phyloP scores from a whole-genome alignment of 768 basidiomycete species.

The Podaxis sp. region DNA sequence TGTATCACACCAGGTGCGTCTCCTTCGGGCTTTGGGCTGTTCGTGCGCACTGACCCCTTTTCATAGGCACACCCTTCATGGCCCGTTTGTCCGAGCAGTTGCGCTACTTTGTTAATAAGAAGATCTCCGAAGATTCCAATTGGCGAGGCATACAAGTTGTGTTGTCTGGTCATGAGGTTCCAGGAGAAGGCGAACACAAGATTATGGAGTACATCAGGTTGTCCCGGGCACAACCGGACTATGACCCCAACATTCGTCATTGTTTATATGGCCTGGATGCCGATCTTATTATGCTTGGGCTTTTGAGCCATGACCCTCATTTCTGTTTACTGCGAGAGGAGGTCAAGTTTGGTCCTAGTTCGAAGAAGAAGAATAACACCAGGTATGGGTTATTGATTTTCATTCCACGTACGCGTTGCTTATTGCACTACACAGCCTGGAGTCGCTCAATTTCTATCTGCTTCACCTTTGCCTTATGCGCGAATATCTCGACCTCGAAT shows the following conservation, averaged over 20 bases:
- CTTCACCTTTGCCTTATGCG: slow-evolving; percentile 93
- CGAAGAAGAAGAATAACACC: slow-evolving; percentile 68
- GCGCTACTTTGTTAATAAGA: slow-evolving; percentile 96
- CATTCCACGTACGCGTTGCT: slow-evolving; percentile 22
- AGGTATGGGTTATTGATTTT: slow-evolving; percentile 28
- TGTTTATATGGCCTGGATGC: slow-evolving; percentile 98
- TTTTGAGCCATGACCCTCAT: slow-evolving; percentile 97
- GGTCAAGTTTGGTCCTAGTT: slow-evolving; percentile 90
- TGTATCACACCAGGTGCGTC: slow-evolving; percentile 93
- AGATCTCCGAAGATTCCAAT: slow-evolving; percentile 94
- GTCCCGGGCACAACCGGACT: slow-evolving; percentile 91
- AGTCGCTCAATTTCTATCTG: slow-evolving; percentile 90
- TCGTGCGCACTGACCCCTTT: background rate
- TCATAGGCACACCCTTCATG: slow-evolving; percentile 92
- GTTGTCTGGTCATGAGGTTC: slow-evolving; percentile 95
- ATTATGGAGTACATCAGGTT: slow-evolving; percentile 99
- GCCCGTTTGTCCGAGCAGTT: slow-evolving; percentile 86
- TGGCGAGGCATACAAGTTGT: slow-evolving; percentile 94
- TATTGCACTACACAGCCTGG: slow-evolving; percentile 39
- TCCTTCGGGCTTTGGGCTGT: background rate
- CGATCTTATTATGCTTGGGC: slow-evolving; percentile 96
- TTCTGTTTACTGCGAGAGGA: slow-evolving; percentile 97
- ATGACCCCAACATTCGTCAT: slow-evolving; percentile 96
- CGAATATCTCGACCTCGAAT: slow-evolving; percentile 97
- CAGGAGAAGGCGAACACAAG: slow-evolving; percentile 99